These are phyloP conservation scores for Aegilops bicornis DNA, from an alignment of 176 grass and related monocot species.

Conservation along the genomic window DNA sequence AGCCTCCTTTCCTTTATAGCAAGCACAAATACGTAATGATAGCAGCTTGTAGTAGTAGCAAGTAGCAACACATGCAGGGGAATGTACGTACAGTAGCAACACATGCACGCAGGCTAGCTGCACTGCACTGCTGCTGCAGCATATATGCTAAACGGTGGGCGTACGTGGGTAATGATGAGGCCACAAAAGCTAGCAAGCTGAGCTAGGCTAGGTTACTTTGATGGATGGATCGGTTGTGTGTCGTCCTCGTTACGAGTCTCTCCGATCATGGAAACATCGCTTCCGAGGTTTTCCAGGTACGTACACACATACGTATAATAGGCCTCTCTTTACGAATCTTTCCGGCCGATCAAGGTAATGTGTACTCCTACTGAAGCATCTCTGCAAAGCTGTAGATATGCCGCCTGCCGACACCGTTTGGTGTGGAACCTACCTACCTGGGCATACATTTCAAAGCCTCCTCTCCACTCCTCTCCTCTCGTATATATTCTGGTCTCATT, in stretches of 20 bases:
- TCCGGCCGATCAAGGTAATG: no score
- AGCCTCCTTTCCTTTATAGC: slow-evolving; percentile 22
- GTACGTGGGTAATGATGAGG: slow-evolving; percentile 30
- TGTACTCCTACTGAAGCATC: slow-evolving; percentile 27
- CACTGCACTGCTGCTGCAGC: neutral
- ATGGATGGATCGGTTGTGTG: slow-evolving; percentile 33
- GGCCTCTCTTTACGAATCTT: neutral
- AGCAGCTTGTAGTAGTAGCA: neutral
- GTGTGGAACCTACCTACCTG: slow-evolving; percentile 47
- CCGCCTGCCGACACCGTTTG: slow-evolving; percentile 52
- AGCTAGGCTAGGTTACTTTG: neutral
- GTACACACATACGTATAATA: slow-evolving; percentile 1
- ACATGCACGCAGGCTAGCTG: neutral
- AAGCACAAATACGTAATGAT: neutral
- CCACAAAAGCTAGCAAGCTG: slow-evolving; percentile 7
- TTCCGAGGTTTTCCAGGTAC: slow-evolving; percentile 49
- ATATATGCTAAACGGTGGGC: slow-evolving; percentile 23
- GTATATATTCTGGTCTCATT: neutral
- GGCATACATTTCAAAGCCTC: neutral
- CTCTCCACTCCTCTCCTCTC: neutral
- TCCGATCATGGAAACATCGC: slow-evolving; percentile 81
- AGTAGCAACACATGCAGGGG: slow-evolving; percentile 13
- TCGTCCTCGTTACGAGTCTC: slow-evolving; percentile 55
- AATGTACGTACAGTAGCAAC: slow-evolving; percentile 11
- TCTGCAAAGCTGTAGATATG: slow-evolving; percentile 32